phyloP scores from a whole-genome alignment of 2,329 filamentous ascomycete genomes.

The Tolypocladium cylindrosporum region DNA sequence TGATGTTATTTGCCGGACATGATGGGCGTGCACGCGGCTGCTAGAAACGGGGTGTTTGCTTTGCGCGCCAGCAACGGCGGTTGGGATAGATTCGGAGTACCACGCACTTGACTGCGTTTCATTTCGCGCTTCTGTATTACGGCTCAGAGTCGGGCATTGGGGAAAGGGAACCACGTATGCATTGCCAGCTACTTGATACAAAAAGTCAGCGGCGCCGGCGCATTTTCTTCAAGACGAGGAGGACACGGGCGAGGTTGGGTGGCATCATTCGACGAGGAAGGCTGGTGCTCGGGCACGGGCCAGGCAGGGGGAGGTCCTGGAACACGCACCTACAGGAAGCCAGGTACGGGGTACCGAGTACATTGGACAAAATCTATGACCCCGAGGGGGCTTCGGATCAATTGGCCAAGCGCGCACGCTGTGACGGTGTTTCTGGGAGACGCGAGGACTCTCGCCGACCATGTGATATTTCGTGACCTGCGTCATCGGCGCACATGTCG shows the following conservation, averaged over 20 bases:
- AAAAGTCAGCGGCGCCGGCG: conserved; percentile 1
- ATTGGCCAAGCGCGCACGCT: too few species aligned
- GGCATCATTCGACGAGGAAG: not conserved
- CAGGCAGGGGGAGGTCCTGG: not conserved
- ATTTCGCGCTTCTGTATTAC: not conserved
- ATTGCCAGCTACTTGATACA: conserved; percentile 1
- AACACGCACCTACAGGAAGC: not conserved
- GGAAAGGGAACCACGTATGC: not conserved
- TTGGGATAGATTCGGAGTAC: not conserved
- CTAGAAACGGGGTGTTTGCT: not conserved
- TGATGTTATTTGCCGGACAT: not conserved
- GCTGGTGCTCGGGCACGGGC: not conserved
- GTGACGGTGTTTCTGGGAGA: too few species aligned
- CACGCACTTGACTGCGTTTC: not conserved
- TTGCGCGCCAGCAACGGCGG: not conserved
- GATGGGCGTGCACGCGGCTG: not conserved
- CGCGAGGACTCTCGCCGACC: too few species aligned
- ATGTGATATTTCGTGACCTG: too few species aligned
- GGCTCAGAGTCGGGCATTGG: not conserved
- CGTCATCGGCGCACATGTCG: too few species aligned
- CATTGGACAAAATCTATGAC: not conserved
- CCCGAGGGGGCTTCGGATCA: not conserved
- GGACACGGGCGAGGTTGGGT: not conserved
- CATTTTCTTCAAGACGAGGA: not conserved
- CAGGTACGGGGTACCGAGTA: not conserved